Evolutionary conservation across 176 grass and related monocot genomes (phyloP).

Genomic region (Phyllostachys edulis): DNA sequence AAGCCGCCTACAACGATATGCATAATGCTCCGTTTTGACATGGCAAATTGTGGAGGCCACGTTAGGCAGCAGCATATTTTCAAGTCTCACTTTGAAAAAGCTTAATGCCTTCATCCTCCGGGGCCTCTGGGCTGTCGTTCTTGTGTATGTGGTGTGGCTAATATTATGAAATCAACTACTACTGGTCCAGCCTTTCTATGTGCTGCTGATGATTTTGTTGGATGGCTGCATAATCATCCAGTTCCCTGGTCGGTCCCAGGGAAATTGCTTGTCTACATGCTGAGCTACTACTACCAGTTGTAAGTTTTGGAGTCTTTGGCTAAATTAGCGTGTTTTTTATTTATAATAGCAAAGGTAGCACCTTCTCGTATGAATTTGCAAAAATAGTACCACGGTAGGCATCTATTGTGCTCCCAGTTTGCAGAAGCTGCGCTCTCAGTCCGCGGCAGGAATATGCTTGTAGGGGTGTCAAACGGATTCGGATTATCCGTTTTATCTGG

Average conservation of each 20-base stretch:
- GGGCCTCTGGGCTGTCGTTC: background rate
- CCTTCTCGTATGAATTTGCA: no score
- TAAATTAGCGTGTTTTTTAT: no score
- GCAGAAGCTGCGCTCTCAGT: no score
- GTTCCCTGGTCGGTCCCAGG: background rate
- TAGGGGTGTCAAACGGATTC: no score
- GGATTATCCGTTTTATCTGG: no score
- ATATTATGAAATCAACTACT: background rate
- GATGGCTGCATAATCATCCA: background rate
- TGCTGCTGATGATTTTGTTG: background rate
- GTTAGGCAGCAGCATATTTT: constrained; percentile 12
- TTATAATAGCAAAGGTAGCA: no score
- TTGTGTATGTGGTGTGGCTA: background rate
- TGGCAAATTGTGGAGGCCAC: constrained; percentile 1
- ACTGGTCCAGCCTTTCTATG: background rate
- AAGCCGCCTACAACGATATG: background rate
- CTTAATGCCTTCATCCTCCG: background rate
- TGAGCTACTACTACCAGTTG: background rate
- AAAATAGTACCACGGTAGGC: no score
- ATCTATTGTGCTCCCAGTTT: no score
- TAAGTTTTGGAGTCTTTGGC: no score
- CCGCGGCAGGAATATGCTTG: no score
- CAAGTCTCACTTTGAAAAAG: background rate
- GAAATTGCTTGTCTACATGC: background rate
- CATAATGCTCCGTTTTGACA: background rate